These are phyloP conservation scores for Massariosphaeria phaeospora DNA, from an alignment of 495 filamentous ascomycete species.

Conservation along the genomic window DNA sequence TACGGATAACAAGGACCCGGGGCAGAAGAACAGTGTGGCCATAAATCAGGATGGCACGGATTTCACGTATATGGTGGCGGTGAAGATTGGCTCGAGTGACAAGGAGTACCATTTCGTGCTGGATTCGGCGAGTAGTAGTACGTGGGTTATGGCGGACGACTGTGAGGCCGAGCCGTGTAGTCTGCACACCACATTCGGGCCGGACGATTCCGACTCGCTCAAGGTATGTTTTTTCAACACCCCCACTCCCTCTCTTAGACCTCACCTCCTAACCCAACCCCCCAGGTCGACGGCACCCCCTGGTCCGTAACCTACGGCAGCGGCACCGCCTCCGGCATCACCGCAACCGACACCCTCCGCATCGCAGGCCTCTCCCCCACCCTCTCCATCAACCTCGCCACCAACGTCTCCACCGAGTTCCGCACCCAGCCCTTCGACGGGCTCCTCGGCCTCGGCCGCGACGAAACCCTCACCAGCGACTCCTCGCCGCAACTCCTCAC, in stretches of 20 bases:
- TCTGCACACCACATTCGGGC: conserved; percentile 62
- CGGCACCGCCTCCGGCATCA: conserved; percentile 58
- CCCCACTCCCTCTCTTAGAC: not conserved
- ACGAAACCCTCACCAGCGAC: conserved; percentile 38
- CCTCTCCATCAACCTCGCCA: conserved; percentile 65
- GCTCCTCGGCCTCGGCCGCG: conserved; percentile 71
- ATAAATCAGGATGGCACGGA: conserved; percentile 73
- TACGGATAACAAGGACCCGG: conserved; percentile 51
- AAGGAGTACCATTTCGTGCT: conserved; percentile 67
- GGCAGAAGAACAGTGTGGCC: conserved; percentile 53
- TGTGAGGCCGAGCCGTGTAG: conserved; percentile 60
- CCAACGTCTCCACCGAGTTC: conserved; percentile 63
- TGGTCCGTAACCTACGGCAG: conserved; percentile 68
- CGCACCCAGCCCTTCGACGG: conserved; percentile 74
- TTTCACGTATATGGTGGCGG: conserved; percentile 68
- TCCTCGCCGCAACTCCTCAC: conserved; percentile 60
- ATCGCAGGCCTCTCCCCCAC: conserved; percentile 59
- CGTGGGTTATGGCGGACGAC: conserved; percentile 67
- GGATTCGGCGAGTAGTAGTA: conserved; percentile 72
- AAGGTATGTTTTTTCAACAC: conserved; percentile 24
- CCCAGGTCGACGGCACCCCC: conserved; percentile 41
- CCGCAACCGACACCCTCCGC: conserved; percentile 58
- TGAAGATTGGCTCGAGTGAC: conserved; percentile 60
- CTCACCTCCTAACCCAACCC: conserved; percentile 40
- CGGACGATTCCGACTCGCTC: conserved; percentile 48